These are phyloP conservation scores for Pythium graminicola DNA, from an alignment of 352 stramenopile species.

Conservation along the genomic window DNA sequence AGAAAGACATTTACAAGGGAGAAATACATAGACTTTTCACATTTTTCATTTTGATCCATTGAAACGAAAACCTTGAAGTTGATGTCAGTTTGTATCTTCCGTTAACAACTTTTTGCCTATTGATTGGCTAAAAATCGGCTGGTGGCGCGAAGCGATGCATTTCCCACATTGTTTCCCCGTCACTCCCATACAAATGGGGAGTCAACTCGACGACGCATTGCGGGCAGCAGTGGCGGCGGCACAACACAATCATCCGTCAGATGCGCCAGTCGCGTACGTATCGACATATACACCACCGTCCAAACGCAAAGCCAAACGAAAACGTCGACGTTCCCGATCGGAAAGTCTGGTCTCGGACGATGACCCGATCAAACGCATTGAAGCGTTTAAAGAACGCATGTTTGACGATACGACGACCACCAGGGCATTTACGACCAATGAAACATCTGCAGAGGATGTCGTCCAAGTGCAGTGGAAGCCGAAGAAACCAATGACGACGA, in stretches of 20 bases:
- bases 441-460: conserved; percentile 19
- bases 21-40: too few species aligned
- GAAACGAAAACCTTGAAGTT: too few species aligned
- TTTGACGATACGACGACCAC: conserved; percentile 33
- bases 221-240: conserved; percentile 11
- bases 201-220: conserved; percentile 22
- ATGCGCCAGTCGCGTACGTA: too few species aligned
- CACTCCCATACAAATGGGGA: conserved; percentile 2
- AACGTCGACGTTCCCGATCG: conserved; percentile 7
- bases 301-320: background rate
- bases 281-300: background rate
- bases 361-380: conserved; percentile 37
- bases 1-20: too few species aligned
- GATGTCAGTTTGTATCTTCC: background rate
- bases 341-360: conserved; percentile 25
- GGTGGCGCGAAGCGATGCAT: conserved; percentile 6
- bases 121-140: conserved; percentile 11
- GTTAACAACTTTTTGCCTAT: background rate
- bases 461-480: conserved; percentile 41
- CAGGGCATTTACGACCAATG: background rate
- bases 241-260: too few species aligned
- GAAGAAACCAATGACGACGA: conserved; percentile 19
- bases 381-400: conserved; percentile 47
- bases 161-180: background rate
- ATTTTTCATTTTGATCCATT: too few species aligned